A percentile compares a stretch with the other conserved stretches of the same genome.
These are phyloP conservation scores for Colletotrichum navitas DNA, from an alignment of 2,329 filamentous ascomycete genomes.

Conservation along the genomic window DNA sequence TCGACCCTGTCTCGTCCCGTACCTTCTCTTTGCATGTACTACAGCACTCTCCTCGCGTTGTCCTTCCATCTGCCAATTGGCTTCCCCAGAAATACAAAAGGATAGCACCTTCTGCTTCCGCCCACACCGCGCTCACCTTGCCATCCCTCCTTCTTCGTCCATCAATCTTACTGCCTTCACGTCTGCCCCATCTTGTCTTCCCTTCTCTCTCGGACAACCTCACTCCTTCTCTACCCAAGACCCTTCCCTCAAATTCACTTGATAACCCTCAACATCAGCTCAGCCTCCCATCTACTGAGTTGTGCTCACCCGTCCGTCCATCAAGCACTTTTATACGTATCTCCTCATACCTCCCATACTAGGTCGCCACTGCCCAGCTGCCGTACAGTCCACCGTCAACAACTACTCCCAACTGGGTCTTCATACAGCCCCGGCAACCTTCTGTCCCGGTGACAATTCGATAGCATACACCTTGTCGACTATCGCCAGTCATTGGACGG, in stretches of 20 bases:
- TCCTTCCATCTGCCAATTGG: conserved; percentile 41
- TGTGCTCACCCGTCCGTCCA: conserved; percentile 1
- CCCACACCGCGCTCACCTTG: not conserved
- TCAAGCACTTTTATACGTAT: not conserved
- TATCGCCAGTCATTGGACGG: not conserved
- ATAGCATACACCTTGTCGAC: not conserved
- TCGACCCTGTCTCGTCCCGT: conserved; percentile 38
- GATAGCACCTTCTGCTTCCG: conserved; percentile 32
- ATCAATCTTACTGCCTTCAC: conserved; percentile 5
- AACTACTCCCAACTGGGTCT: not conserved
- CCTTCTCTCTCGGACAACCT: conserved; percentile 18
- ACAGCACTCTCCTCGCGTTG: conserved; percentile 30
- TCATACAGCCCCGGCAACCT: not conserved
- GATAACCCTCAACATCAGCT: conserved; percentile 5
- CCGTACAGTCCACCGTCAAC: not conserved
- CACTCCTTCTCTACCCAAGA: conserved; percentile 1
- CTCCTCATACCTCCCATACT: not conserved
- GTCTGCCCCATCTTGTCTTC: not conserved
- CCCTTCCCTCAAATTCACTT: conserved; percentile 9
- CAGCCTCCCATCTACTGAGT: not conserved
- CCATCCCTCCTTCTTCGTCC: conserved; percentile 3
- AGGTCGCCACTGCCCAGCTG: not conserved
- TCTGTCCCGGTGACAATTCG: not conserved
- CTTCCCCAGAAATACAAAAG: conserved; percentile 34
- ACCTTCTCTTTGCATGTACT: conserved; percentile 29